phyloP scores from a whole-genome alignment of 192 early-diverging fungal genomes.

The Backusella circina region DNA sequence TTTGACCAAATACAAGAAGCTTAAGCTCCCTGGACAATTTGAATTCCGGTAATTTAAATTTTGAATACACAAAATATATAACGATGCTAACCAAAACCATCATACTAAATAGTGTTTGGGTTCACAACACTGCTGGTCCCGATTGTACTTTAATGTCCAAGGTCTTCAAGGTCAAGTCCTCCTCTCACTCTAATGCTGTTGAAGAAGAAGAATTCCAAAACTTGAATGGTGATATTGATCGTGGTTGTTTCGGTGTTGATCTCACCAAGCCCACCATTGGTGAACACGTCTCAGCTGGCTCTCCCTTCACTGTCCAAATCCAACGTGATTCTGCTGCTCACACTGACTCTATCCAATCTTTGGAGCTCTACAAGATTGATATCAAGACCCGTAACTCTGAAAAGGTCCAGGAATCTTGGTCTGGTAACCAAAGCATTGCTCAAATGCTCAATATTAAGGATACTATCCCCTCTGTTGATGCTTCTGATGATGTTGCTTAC shows the following conservation, averaged over 20 bases:
- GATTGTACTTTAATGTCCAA: slow-evolving; percentile 37
- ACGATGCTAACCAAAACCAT: background rate
- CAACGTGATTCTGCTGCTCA: slow-evolving; percentile 35
- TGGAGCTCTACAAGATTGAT: slow-evolving; percentile 24
- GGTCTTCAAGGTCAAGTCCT: slow-evolving; percentile 30
- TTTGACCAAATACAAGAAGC: slow-evolving; percentile 23
- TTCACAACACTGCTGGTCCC: slow-evolving; percentile 27
- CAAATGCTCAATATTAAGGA: slow-evolving; percentile 33
- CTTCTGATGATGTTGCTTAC: slow-evolving; percentile 18
- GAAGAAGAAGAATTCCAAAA: slow-evolving; percentile 13
- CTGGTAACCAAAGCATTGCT: slow-evolving; percentile 21
- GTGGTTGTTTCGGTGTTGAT: slow-evolving; percentile 35
- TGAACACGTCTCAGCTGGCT: slow-evolving; percentile 2
- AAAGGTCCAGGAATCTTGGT: slow-evolving; percentile 22
- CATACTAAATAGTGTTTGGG: slow-evolving; percentile 18
- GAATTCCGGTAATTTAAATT: slow-evolving; percentile 26
- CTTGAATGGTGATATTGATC: slow-evolving; percentile 26
- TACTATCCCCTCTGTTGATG: slow-evolving; percentile 8
- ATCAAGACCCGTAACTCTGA: slow-evolving; percentile 15
- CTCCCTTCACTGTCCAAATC: slow-evolving; percentile 16
- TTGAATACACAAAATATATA: background rate
- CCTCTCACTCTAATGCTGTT: slow-evolving; percentile 23
- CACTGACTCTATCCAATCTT: slow-evolving; percentile 14
- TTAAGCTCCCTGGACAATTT: slow-evolving; percentile 35
- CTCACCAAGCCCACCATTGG: slow-evolving; percentile 11